Conservation (phyloP, 768 basidiomycete genomes). For the Leccinum broughii region DNA sequence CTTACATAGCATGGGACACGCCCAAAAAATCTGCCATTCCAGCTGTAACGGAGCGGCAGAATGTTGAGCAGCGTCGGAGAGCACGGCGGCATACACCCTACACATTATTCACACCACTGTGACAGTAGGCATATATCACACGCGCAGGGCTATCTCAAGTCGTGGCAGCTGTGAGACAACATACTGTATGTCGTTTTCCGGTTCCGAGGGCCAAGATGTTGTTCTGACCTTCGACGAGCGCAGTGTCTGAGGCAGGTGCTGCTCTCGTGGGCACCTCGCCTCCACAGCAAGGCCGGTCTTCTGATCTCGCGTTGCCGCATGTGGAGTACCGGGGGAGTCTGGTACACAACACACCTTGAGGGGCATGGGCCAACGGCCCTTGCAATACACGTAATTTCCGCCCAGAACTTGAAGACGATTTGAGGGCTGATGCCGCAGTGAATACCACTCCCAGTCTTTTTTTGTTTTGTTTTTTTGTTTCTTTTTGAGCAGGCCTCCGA, state of each 20-base stretch:
- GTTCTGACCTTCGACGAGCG: slow-evolving; percentile 13
- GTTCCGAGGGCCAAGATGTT: slow-evolving; percentile 22
- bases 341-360: not conserved
- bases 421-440: slow-evolving; percentile 6
- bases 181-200: slow-evolving; percentile 12
- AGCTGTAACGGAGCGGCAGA: slow-evolving; percentile 1
- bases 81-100: not conserved
- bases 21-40: not conserved
- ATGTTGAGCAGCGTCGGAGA: not conserved
- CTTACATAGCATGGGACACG: not conserved
- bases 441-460: not conserved
- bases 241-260: slow-evolving; percentile 12
- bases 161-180: slow-evolving; percentile 5
- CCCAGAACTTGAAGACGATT: not conserved
- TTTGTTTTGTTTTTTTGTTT: not conserved
- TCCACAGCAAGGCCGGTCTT: slow-evolving; percentile 23
- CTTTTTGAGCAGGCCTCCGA: slow-evolving; percentile 5
- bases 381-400: slow-evolving; percentile 26
- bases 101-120: slow-evolving; percentile 6
- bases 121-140: slow-evolving; percentile 9
- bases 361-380: slow-evolving; percentile 12
- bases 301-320: slow-evolving; percentile 3
- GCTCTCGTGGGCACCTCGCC: slow-evolving; percentile 17
- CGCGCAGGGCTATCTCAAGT: slow-evolving; percentile 9
- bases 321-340: slow-evolving; percentile 1